Evolutionary conservation across 176 grass and related monocot genomes (phyloP).

Genomic region (Carex parvula): DNA sequence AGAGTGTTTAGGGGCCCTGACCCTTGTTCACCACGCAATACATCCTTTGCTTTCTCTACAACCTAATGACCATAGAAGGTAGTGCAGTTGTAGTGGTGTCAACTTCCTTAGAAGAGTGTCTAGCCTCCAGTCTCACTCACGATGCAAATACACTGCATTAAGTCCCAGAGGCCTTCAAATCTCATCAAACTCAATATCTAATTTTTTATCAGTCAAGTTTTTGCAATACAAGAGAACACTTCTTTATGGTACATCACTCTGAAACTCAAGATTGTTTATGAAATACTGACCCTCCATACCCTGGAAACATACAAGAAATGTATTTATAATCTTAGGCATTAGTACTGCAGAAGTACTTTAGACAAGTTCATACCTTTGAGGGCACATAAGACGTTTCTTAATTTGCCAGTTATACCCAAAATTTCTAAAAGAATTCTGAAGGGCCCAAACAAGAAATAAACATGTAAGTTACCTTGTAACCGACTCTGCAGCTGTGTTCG

Average conservation of each 20-base stretch:
- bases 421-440: not conserved
- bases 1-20: no score
- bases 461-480: constrained; percentile 38
- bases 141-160: no score
- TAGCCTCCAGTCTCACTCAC: no score
- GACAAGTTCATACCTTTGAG: not conserved
- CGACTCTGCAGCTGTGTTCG: constrained; percentile 44
- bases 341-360: not conserved
- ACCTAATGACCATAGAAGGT: no score
- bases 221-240: not conserved
- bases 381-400: not conserved
- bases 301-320: constrained; percentile 21
- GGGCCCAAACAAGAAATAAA: not conserved
- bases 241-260: constrained; percentile 53
- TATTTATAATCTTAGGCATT: constrained; percentile 18
- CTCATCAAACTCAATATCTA: no score
- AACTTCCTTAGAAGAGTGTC: no score
- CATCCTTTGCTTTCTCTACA: no score
- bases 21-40: no score
- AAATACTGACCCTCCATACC: constrained; percentile 34
- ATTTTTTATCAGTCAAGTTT: no score
- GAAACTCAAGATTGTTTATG: constrained; percentile 56
- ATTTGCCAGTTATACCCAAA: not conserved
- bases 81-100: no score
- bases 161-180: no score